Percentiles rank a stretch among this genome's conserved stretches.
Evolutionary conservation across 257 asterid species (phyloP).

Genomic region (Solanum tacnaense): DNA sequence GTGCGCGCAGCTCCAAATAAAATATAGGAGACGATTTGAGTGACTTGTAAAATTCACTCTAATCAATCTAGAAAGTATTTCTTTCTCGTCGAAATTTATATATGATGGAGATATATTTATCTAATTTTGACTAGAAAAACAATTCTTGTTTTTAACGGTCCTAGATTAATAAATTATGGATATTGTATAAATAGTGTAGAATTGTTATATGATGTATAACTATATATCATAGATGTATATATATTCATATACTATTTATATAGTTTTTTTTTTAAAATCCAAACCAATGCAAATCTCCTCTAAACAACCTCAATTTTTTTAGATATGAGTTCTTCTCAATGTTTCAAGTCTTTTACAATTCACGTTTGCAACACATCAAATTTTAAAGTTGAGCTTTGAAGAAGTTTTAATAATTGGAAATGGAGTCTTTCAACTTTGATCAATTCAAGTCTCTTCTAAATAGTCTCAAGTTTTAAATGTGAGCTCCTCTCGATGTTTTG

Average conservation of each 20-base stretch:
- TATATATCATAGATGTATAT: not conserved
- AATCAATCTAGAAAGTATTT: not conserved
- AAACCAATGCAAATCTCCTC: not conserved
- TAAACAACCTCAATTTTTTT: not conserved
- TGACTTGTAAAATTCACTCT: not conserved
- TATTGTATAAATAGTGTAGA: not conserved
- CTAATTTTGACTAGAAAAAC: too few relatives aligned
- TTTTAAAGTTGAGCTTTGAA: not conserved
- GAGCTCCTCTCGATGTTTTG: too few relatives aligned
- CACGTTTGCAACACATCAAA: not conserved
- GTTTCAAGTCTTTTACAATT: not conserved
- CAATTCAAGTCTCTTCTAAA: too few relatives aligned
- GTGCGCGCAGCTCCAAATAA: not conserved
- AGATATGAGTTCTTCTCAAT: not conserved
- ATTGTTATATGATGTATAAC: not conserved
- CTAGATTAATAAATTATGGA: not conserved
- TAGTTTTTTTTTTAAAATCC: not conserved
- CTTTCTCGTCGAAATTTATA: not conserved
- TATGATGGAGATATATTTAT: not conserved
- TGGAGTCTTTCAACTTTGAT: not conserved
- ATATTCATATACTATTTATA: not conserved
- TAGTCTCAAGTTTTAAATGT: too few relatives aligned
- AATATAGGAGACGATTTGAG: not conserved
- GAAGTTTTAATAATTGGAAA: not conserved
- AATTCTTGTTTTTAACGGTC: too few relatives aligned